phyloP scores from a whole-genome alignment of 257 asterid species.

The Ehretia macrophylla region DNA sequence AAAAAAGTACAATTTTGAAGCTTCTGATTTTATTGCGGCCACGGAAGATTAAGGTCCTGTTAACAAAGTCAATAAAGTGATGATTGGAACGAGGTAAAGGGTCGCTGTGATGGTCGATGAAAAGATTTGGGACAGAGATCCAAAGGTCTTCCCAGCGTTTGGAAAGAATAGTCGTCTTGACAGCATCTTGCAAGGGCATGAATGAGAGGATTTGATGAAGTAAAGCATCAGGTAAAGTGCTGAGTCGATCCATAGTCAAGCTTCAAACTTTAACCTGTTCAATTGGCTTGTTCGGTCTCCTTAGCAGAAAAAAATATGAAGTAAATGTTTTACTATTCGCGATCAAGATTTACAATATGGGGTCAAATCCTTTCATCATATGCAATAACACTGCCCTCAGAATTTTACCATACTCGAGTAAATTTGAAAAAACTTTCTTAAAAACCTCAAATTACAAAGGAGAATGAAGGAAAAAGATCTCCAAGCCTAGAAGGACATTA shows the following conservation, averaged over 20 bases:
- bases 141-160: conserved; percentile 10
- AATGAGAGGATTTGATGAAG: conserved; percentile 9
- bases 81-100: background rate
- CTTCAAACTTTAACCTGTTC: background rate
- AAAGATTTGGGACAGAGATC: background rate
- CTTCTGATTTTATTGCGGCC: conserved; percentile 5
- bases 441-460: too few relatives aligned
- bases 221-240: conserved; percentile 3
- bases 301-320: too few relatives aligned
- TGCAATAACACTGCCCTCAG: too few relatives aligned
- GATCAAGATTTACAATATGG: too few relatives aligned
- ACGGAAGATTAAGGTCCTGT: conserved; percentile 8
- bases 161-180: conserved; percentile 12
- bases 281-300: too few relatives aligned
- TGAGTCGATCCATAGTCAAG: conserved; percentile 11
- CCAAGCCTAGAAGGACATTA: too few relatives aligned
- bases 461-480: too few relatives aligned
- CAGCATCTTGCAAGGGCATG: conserved; percentile 4
- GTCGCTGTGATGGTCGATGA: background rate
- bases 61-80: conserved; percentile 4
- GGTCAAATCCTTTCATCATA: too few relatives aligned
- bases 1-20: background rate
- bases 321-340: too few relatives aligned
- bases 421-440: too few relatives aligned
- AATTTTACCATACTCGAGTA: too few relatives aligned